Percentiles rank a stretch among this genome's conserved stretches.
phyloP scores from a whole-genome alignment of 257 asterid genomes.

The Gentiana dahurica region DNA sequence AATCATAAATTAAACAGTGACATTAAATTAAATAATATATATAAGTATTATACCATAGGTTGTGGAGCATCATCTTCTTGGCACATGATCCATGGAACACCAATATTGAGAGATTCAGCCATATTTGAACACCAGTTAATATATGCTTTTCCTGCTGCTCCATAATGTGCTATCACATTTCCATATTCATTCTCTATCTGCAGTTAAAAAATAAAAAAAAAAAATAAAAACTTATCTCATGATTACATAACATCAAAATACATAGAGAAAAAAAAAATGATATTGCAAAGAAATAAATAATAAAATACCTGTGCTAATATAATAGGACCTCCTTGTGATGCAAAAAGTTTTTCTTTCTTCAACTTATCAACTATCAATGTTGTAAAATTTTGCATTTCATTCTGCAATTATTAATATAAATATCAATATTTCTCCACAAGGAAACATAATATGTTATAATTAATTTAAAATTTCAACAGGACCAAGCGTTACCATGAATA shows the following conservation, averaged over 20 bases:
- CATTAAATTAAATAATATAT: neutral
- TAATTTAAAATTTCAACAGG: too few relatives aligned
- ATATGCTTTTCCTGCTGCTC: constrained; percentile 62
- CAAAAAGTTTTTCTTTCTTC: constrained; percentile 59
- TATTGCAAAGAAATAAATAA: neutral
- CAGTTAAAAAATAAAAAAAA: too few relatives aligned
- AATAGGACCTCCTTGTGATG: constrained; percentile 89
- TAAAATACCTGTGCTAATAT: constrained; percentile 54
- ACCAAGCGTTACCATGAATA: constrained; percentile 33
- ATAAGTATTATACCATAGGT: constrained; percentile 34
- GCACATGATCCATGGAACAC: constrained; percentile 93
- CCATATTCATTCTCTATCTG: constrained; percentile 87
- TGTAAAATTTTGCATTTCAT: constrained; percentile 69
- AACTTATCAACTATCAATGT: constrained; percentile 53
- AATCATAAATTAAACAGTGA: too few relatives aligned
- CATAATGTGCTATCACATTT: constrained; percentile 36
- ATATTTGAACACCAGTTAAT: constrained; percentile 55
- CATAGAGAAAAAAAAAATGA: too few relatives aligned
- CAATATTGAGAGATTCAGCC: constrained; percentile 47
- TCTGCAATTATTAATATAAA: constrained; percentile 18
- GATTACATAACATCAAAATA: too few relatives aligned
- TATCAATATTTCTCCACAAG: neutral
- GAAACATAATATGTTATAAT: neutral
- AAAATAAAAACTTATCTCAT: neutral
- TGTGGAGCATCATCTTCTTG: constrained; percentile 62